phyloP scores from a whole-genome alignment of 169 alveolate species.

The Cyclospora cayetanensis region DNA sequence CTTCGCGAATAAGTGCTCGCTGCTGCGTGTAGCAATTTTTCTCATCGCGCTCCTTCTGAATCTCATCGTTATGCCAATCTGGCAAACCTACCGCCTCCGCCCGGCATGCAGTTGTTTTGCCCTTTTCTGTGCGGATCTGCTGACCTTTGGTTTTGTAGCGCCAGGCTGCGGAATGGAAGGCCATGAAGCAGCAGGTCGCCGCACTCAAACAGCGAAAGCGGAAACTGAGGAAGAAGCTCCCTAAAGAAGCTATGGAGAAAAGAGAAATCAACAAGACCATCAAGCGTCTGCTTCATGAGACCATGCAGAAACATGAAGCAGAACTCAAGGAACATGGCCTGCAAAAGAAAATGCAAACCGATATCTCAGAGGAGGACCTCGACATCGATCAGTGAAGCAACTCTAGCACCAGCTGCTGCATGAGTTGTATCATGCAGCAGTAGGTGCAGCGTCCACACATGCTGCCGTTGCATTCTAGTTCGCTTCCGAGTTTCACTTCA shows the following conservation, averaged over 20 bases:
- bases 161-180: conserved; percentile 55
- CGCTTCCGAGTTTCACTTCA: too few species aligned
- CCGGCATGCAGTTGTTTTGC: background rate
- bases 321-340: conserved; percentile 34
- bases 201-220: background rate
- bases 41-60: too few species aligned
- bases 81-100: too few species aligned
- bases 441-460: background rate
- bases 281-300: background rate
- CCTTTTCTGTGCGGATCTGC: too few species aligned
- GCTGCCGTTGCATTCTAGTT: too few species aligned
- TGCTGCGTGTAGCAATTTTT: too few species aligned
- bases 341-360: background rate
- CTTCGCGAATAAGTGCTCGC: too few species aligned
- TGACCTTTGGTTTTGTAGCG: too few species aligned
- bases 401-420: background rate
- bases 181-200: conserved; percentile 31
- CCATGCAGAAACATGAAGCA: background rate
- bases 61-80: too few species aligned
- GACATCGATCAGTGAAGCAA: conserved; percentile 6
- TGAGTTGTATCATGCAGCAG: background rate
- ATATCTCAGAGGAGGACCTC: background rate
- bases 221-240: conserved; percentile 33
- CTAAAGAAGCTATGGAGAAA: conserved; percentile 43
- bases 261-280: conserved; percentile 32